phyloP scores from a whole-genome alignment of 2,329 filamentous ascomycete genomes.

The Lanzia echinophila region DNA sequence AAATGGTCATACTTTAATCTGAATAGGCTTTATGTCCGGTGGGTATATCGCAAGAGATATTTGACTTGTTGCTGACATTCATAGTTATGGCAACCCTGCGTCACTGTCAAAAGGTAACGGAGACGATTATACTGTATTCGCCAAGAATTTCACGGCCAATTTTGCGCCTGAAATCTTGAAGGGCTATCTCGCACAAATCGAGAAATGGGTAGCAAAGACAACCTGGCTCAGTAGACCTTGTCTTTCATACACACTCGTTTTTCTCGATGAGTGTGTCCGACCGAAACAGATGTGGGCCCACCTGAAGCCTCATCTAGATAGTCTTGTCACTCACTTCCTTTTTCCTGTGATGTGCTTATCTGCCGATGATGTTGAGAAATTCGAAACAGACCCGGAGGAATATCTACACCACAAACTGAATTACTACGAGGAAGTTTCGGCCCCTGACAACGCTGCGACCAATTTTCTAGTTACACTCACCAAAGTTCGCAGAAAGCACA shows the following conservation, averaged over 20 bases:
- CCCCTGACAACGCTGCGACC: slow-evolving; percentile 90
- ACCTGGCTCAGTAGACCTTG: slow-evolving; percentile 93
- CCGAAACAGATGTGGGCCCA: slow-evolving; percentile 96
- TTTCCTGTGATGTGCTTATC: slow-evolving; percentile 93
- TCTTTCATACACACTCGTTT: slow-evolving; percentile 87
- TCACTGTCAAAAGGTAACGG: slow-evolving; percentile 66
- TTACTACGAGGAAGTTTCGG: slow-evolving; percentile 94
- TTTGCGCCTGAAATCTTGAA: slow-evolving; percentile 96
- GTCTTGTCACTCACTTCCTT: slow-evolving; percentile 86
- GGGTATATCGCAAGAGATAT: slow-evolving; percentile 27
- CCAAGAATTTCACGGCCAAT: slow-evolving; percentile 82
- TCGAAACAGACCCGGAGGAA: slow-evolving; percentile 89
- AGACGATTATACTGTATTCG: slow-evolving; percentile 72
- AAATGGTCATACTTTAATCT: slow-evolving; percentile 99
- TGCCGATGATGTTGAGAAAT: slow-evolving; percentile 87
- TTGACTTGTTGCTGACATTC: slow-evolving; percentile 11
- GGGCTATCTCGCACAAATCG: slow-evolving; percentile 87
- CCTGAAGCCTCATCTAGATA: slow-evolving; percentile 87
- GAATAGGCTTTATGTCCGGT: slow-evolving; percentile 92
- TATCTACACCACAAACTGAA: slow-evolving; percentile 97
- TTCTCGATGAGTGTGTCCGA: slow-evolving; percentile 94
- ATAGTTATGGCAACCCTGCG: slow-evolving; percentile 81
- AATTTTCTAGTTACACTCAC: slow-evolving; percentile 95
- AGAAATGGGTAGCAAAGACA: slow-evolving; percentile 94
- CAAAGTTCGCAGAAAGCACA: slow-evolving; percentile 91